Base-by-base conservation (phyloP, 23 red algal species). In the Chondrus crispus region DNA sequence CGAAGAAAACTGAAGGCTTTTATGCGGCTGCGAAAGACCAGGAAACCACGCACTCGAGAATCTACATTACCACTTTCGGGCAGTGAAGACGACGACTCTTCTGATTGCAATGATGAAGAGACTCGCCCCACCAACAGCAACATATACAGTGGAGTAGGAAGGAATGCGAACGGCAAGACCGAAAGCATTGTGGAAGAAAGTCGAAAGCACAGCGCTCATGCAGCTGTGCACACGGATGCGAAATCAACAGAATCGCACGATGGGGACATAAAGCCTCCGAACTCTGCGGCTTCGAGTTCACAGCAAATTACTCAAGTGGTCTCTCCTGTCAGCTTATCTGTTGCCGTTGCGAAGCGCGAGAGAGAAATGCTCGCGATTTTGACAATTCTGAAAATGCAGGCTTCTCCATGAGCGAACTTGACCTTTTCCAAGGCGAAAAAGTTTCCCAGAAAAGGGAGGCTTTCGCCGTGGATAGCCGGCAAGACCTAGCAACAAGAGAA, bases 311-410 rank as follows among this genome's bases (percentile, higher is more conserved):
- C 60, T 22, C 60, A 66, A 66, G 8, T 32, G 7, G n/a, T n/a
- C n/a, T n/a, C n/a, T n/a, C n/a, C n/a, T n/a, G n/a, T n/a, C n/a
- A n/a, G n/a, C n/a, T n/a, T n/a, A n/a, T n/a, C n/a, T n/a, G n/a
- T n/a, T n/a, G n/a, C n/a, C n/a, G n/a, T n/a, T n/a, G n/a, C n/a
- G n/a, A 86, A 86, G 82, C 66, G 63, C 29, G 82, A 86, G 19
- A 46, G 82, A 3, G 82, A 86, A 2, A 8, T 71, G 5, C 37
- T n/a, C 19, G 38, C 53, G 29, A 36, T 86, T 3, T 63, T 86
- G 63, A 46, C 62, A 3, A 26, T 86, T 2, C 54, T 86, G 44
- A 62, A 86, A 71, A 86, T 86, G 82, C 82, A 86, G 26, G 33
- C 62, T 7, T 86, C 38, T 46, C 42, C 2, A 70, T 47, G 58